These are phyloP conservation scores for Cyphellophora europaea DNA, from an alignment of 2,329 filamentous ascomycete species.

Conservation along the genomic window DNA sequence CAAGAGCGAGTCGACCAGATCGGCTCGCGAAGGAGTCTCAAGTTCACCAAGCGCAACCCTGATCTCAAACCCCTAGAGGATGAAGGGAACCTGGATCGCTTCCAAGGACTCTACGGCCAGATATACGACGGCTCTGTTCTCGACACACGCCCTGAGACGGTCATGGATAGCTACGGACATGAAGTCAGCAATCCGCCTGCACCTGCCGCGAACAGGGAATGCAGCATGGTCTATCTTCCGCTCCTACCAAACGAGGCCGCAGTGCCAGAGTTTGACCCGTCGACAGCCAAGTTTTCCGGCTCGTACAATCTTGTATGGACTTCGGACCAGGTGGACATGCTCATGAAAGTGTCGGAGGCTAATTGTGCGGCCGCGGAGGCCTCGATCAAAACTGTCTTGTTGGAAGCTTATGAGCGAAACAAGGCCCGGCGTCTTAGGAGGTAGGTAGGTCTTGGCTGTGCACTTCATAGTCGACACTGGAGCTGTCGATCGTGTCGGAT, in stretches of 20 bases:
- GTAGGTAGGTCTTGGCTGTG: no score
- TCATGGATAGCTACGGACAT: conserved; percentile 10
- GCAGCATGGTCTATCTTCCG: conserved; percentile 10
- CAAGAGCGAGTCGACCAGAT: conserved; percentile 12
- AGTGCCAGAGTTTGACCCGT: conserved; percentile 9
- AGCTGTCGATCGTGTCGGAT: no score
- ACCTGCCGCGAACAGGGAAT: conserved; percentile 5
- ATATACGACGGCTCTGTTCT: conserved; percentile 9
- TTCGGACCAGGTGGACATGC: conserved; percentile 9
- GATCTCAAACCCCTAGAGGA: conserved; percentile 4
- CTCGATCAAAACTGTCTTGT: conserved; percentile 6
- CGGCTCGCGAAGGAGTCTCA: conserved; percentile 5
- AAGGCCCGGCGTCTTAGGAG: conserved; percentile 5
- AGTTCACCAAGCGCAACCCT: conserved; percentile 6
- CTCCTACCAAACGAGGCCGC: conserved; percentile 9
- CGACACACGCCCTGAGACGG: conserved; percentile 3
- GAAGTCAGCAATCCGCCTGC: conserved; percentile 8
- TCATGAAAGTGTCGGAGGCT: conserved; percentile 7
- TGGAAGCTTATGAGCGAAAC: conserved; percentile 9
- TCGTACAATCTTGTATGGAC: conserved; percentile 12
- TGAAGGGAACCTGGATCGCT: conserved; percentile 4
- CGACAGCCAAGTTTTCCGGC: conserved; percentile 11
- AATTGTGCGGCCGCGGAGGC: conserved; percentile 8
- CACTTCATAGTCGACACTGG: no score
- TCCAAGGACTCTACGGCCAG: conserved; percentile 9